Percentiles rank a stretch among this genome's conserved stretches.
Conservation (phyloP, 352 stramenopile species). For the Globisporangium heterothallicum region DNA sequence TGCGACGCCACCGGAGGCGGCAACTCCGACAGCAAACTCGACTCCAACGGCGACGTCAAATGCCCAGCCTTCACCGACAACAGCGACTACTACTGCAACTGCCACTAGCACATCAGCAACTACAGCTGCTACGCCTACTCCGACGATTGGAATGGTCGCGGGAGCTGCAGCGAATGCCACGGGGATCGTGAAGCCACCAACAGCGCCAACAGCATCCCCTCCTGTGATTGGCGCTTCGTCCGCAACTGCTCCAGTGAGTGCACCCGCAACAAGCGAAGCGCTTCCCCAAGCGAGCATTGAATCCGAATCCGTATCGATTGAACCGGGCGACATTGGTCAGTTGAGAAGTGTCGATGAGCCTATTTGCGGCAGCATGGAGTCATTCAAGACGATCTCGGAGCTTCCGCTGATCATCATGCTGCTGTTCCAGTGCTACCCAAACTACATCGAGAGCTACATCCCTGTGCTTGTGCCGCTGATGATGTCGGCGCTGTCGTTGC, state of each 20-base stretch:
- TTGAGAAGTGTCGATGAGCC: constrained; percentile 27
- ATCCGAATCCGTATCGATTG: constrained; percentile 13
- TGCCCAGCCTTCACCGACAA: constrained; percentile 8
- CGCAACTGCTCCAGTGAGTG: background rate
- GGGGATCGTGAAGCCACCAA: constrained; percentile 8
- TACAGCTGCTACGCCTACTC: background rate
- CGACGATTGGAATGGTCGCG: background rate
- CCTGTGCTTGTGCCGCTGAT: constrained; percentile 94
- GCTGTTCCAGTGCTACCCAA: constrained; percentile 97
- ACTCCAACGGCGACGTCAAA: background rate
- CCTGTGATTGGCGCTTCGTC: constrained; percentile 9
- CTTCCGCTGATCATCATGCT: constrained; percentile 98
- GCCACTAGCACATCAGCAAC: background rate
- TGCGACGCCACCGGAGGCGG: constrained; percentile 34
- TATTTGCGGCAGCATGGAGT: constrained; percentile 84
- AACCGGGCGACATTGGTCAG: constrained; percentile 12
- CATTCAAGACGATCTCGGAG: constrained; percentile 95
- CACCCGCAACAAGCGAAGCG: no score
- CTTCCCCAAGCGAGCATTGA: no score
- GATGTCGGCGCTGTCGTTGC: constrained; percentile 92
- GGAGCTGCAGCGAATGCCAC: constrained; percentile 2
- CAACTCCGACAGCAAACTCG: background rate
- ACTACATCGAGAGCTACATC: constrained; percentile 95
- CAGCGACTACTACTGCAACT: background rate
- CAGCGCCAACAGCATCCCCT: constrained; percentile 1